Evolutionary conservation across 148 eudicot species (phyloP).

Genomic region (Silene uniflora): DNA sequence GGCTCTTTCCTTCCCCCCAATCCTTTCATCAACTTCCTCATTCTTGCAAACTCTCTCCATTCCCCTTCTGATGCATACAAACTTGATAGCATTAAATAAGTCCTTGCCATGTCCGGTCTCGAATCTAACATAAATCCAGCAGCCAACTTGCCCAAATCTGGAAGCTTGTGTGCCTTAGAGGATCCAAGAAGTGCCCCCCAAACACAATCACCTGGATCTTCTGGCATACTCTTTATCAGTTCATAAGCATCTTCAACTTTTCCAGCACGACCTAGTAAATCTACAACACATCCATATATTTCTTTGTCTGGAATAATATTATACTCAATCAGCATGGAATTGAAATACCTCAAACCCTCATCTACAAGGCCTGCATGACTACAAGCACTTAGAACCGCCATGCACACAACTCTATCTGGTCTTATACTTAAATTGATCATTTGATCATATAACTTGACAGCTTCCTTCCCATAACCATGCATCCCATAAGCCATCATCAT

Average conservation of each 20-base stretch:
- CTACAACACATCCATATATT: slow-evolving; percentile 79
- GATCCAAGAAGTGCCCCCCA: slow-evolving; percentile 93
- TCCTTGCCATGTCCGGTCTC: slow-evolving; percentile 54
- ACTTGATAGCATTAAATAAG: slow-evolving; percentile 58
- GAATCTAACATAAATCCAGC: slow-evolving; percentile 44
- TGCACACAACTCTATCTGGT: slow-evolving; percentile 71
- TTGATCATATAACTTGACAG: slow-evolving; percentile 55
- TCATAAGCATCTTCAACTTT: slow-evolving; percentile 77
- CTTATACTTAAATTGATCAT: slow-evolving; percentile 54
- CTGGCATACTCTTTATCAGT: slow-evolving; percentile 73
- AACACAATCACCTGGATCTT: slow-evolving; percentile 73
- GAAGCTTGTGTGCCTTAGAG: slow-evolving; percentile 68
- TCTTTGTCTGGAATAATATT: slow-evolving; percentile 62
- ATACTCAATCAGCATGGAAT: slow-evolving; percentile 50
- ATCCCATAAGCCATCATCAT: slow-evolving; percentile 88
- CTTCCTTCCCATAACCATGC: slow-evolving; percentile 76
- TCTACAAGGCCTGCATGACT: slow-evolving; percentile 89
- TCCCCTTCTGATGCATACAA: slow-evolving; percentile 78
- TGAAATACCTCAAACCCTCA: slow-evolving; percentile 72
- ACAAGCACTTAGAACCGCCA: slow-evolving; percentile 82
- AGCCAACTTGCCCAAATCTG: slow-evolving; percentile 54
- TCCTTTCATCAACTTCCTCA: slow-evolving; percentile 67
- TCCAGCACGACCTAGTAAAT: slow-evolving; percentile 86
- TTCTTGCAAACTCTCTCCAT: slow-evolving; percentile 67
- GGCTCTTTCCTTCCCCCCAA: slow-evolving; percentile 75